Conservation (phyloP, 2,329 filamentous ascomycete species). For the Curvularia eragrostidis region DNA sequence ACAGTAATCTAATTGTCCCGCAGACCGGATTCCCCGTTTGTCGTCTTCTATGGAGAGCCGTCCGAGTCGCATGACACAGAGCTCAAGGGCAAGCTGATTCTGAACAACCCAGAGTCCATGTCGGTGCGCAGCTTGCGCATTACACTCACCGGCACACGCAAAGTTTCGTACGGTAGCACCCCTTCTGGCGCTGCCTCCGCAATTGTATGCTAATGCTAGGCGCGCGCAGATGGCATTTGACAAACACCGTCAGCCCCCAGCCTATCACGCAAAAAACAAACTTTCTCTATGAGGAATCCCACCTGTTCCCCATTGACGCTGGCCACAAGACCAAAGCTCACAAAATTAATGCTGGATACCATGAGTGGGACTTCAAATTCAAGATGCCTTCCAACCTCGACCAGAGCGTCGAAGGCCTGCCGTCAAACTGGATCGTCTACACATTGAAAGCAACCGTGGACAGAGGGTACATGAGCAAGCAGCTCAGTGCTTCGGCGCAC, state of each 20-base stretch:
- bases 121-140: constrained; percentile 57
- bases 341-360: constrained; percentile 57
- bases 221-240: constrained; percentile 44
- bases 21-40: constrained; percentile 56
- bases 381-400: constrained; percentile 59
- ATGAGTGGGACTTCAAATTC: constrained; percentile 60
- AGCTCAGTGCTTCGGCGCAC: constrained; percentile 77
- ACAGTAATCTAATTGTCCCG: constrained; percentile 3
- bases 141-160: constrained; percentile 56
- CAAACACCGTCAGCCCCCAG: constrained; percentile 49
- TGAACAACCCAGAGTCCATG: constrained; percentile 57
- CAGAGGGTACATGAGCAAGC: constrained; percentile 85
- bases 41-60: constrained; percentile 58
- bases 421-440: constrained; percentile 87
- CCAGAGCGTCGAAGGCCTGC: constrained; percentile 90
- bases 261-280: constrained; percentile 56
- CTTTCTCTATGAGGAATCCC: constrained; percentile 55
- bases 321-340: constrained; percentile 50
- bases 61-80: constrained; percentile 55
- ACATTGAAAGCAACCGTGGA: constrained; percentile 89
- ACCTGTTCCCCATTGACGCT: constrained; percentile 53
- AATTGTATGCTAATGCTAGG: constrained; percentile 21
- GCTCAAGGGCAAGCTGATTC: constrained; percentile 55
- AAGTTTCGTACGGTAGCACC: constrained; percentile 51
- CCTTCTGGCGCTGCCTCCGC: neutral